Base-by-base conservation (phyloP, 2,329 filamentous ascomycete species). In the Alternaria sp. region DNA sequence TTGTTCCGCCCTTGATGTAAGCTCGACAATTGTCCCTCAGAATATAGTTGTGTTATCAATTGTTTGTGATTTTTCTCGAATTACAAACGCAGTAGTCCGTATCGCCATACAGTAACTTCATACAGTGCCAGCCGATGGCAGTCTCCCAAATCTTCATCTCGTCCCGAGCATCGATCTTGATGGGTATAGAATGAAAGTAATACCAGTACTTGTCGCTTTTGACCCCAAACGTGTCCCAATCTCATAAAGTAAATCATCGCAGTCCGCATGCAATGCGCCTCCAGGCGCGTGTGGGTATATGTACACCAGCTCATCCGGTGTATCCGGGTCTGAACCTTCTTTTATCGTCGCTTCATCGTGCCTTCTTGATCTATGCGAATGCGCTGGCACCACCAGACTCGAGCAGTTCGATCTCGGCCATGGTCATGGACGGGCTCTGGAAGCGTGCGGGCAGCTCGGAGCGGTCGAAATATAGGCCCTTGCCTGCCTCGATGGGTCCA, bases 351-450 rank as follows among this genome's bases (percentile, higher is more conserved):
- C 57, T 51, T 58, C 60, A 23, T 65, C 47, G 59, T 65, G 47
- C 21, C 55, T 49, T 6, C 26, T 55, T 45, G 54, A 62, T 71
- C 77, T 76, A 88, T 66, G 82, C 84, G 71, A 84, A 86, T 69
- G 89, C 73, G 75, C 87, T 91, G 32, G 95, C 96, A 61, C 96
- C 96, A 59, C 94, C 96, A 59, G 93, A 96, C 88, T 97, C 93
- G 76, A 99, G 88, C 21, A 93, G 94, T 81, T 98, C 96, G 64
- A 99, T 99, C 87, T 99, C 96, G 46, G 90, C 89, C 72, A 90
- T 82, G 40, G 88, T 90, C 82, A 94, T 91, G 12, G 89, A 87
- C 52, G 88, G 84, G 68, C 93, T 88, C 76, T 90, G 89, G 87
- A 97, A 99, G 73, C 95, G 89, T 67, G 85, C 79, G 17, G 96